Conservation (phyloP, 768 basidiomycete genomes). For the Sutorius australiensis region DNA sequence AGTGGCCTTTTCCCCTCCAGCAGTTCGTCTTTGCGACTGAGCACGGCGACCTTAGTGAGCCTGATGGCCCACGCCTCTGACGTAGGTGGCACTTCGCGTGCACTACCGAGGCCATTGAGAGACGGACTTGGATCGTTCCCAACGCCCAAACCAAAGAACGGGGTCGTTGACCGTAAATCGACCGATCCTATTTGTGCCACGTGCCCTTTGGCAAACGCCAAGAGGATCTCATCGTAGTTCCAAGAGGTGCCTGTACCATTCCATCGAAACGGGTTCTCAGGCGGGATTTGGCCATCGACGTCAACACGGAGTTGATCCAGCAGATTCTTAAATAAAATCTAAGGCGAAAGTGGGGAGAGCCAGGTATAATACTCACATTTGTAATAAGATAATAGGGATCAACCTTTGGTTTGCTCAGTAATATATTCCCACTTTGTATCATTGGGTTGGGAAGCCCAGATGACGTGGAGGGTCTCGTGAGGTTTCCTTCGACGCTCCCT, state of each 20-base stretch:
- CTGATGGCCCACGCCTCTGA: constrained; percentile 49
- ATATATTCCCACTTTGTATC: constrained; percentile 32
- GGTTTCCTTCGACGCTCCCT: constrained; percentile 40
- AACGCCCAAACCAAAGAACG: constrained; percentile 41
- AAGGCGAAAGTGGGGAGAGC: constrained; percentile 2
- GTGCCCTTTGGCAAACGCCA: constrained; percentile 57
- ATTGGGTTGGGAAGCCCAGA: constrained; percentile 28
- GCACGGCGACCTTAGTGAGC: constrained; percentile 74
- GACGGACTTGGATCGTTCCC: constrained; percentile 34
- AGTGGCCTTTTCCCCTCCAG: constrained; percentile 69
- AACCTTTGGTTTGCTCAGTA: constrained; percentile 63
- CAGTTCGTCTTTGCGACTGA: constrained; percentile 80
- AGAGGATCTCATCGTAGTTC: constrained; percentile 63
- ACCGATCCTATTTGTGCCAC: constrained; percentile 52
- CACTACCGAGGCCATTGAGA: constrained; percentile 25
- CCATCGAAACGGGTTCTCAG: constrained; percentile 62
- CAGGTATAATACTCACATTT: constrained; percentile 46
- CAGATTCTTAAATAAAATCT: constrained; percentile 44
- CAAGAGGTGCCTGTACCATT: constrained; percentile 63
- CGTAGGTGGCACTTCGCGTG: constrained; percentile 23
- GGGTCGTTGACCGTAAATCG: constrained; percentile 38
- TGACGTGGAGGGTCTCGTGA: constrained; percentile 39
- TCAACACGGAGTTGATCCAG: constrained; percentile 67
- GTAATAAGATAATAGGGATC: constrained; percentile 92
- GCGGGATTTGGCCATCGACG: constrained; percentile 54